A percentile compares a stretch with the other conserved stretches of the same genome.
phyloP scores from a whole-genome alignment of 129 eudicot species.

The Artemisia argyi region DNA sequence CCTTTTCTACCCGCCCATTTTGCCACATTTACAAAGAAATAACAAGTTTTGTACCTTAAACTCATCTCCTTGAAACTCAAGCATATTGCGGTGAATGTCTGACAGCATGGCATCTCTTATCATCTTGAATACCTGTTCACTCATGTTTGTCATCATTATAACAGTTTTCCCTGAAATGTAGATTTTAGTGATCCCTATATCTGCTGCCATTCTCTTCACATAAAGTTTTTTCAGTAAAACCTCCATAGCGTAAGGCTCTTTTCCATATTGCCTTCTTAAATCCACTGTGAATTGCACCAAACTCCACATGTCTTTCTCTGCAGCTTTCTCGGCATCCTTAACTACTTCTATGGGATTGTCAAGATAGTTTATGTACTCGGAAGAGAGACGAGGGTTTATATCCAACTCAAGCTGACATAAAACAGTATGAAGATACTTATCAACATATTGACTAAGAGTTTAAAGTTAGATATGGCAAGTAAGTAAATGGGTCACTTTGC shows the following conservation, averaged over 20 bases:
- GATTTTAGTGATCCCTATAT: conserved; percentile 77
- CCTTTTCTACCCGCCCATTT: not conserved
- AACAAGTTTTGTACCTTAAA: conserved; percentile 57
- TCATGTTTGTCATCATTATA: conserved; percentile 79
- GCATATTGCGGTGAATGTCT: conserved; percentile 57
- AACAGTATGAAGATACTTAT: conserved; percentile 12
- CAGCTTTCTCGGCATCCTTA: conserved; percentile 80
- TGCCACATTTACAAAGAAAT: not conserved
- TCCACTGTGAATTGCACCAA: conserved; percentile 76
- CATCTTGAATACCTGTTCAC: conserved; percentile 66
- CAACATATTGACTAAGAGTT: not conserved
- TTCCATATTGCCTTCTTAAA: conserved; percentile 79
- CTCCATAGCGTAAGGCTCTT: conserved; percentile 98
- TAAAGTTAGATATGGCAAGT: too few species aligned
- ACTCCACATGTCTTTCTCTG: conserved; percentile 71
- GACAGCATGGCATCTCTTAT: conserved; percentile 76
- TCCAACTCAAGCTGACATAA: conserved; percentile 73
- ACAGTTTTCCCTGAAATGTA: conserved; percentile 83
- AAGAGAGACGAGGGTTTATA: conserved; percentile 84
- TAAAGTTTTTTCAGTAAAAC: conserved; percentile 81
- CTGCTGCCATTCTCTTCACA: conserved; percentile 95
- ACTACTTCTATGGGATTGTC: conserved; percentile 88
- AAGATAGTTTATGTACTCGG: conserved; percentile 88
- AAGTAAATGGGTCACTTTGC: too few species aligned
- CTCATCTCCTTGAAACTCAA: conserved; percentile 59